Conservation (phyloP, 495 filamentous ascomycete genomes). For the Penicillium tannophilum region DNA sequence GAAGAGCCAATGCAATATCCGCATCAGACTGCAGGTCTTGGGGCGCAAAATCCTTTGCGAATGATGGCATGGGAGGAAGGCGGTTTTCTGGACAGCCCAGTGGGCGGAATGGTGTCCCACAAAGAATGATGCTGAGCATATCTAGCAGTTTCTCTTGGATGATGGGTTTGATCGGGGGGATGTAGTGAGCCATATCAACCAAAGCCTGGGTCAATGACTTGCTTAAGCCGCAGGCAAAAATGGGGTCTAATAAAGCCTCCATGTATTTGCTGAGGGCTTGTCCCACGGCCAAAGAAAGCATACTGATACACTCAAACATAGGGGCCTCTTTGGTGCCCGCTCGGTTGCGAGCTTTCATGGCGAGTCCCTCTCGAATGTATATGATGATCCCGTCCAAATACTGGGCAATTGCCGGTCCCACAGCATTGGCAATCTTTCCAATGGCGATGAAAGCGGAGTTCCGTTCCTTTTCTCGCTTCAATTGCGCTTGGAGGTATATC, state of each 20-base stretch:
- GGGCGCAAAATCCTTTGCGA: slow-evolving; percentile 82
- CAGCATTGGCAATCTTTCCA: slow-evolving; percentile 92
- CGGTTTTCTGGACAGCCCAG: slow-evolving; percentile 82
- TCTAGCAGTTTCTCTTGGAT: slow-evolving; percentile 95
- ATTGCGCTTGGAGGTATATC: slow-evolving; percentile 89
- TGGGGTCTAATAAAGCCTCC: slow-evolving; percentile 91
- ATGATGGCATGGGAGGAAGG: slow-evolving; percentile 67
- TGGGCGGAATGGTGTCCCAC: slow-evolving; percentile 86
- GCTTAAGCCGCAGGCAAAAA: slow-evolving; percentile 93
- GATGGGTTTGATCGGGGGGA: slow-evolving; percentile 85
- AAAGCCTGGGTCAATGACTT: slow-evolving; percentile 91
- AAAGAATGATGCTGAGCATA: slow-evolving; percentile 91
- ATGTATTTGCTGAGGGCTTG: slow-evolving; percentile 98
- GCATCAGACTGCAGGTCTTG: slow-evolving; percentile 67
- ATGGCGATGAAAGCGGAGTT: slow-evolving; percentile 94
- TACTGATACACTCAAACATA: slow-evolving; percentile 97
- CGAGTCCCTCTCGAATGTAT: slow-evolving; percentile 87
- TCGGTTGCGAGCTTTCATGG: slow-evolving; percentile 76
- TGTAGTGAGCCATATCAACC: slow-evolving; percentile 98
- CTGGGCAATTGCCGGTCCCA: slow-evolving; percentile 88
- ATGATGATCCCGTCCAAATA: slow-evolving; percentile 93
- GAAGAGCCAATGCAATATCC: slow-evolving; percentile 88
- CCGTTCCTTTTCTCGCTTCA: slow-evolving; percentile 94
- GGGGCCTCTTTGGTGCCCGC: slow-evolving; percentile 75
- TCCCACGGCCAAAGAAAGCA: slow-evolving; percentile 90